Conservation (phyloP, 495 filamentous ascomycete species). For the Aspergillus kassunensis region DNA sequence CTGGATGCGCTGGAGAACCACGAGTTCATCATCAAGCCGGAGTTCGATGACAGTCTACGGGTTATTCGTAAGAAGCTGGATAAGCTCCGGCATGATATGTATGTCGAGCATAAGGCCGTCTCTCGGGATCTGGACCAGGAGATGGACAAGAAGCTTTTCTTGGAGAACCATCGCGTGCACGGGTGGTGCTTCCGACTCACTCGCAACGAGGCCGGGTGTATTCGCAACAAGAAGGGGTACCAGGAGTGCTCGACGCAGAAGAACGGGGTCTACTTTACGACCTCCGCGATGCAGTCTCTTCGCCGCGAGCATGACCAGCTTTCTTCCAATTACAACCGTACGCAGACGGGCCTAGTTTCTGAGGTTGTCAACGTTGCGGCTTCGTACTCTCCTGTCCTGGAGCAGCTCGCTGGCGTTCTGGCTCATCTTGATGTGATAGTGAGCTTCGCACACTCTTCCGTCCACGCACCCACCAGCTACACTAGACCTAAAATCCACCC, state of each 20-base stretch:
- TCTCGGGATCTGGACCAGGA: conserved; percentile 86
- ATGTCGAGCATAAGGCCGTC: conserved; percentile 71
- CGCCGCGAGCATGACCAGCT: conserved; percentile 92
- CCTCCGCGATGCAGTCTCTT: conserved; percentile 71
- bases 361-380: conserved; percentile 92
- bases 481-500: conserved; percentile 88
- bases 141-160: conserved; percentile 94
- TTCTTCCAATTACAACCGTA: conserved; percentile 92
- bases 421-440: conserved; percentile 97
- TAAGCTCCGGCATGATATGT: conserved; percentile 77
- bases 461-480: conserved; percentile 89
- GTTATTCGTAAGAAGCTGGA: conserved; percentile 89
- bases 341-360: conserved; percentile 83
- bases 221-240: conserved; percentile 84
- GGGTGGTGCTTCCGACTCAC: conserved; percentile 97
- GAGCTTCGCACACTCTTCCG: conserved; percentile 87
- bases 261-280: conserved; percentile 98
- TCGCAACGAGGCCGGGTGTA: conserved; percentile 84
- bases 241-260: conserved; percentile 98
- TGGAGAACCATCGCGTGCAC: conserved; percentile 93
- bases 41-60: conserved; percentile 87
- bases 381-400: conserved; percentile 91
- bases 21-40: conserved; percentile 98
- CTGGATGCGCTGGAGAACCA: conserved; percentile 94
- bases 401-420: conserved; percentile 81